Evolutionary conservation across 331 rosid species (phyloP), one percentile per base, ranked within the genome.

Genomic region (Saraca asoca): DNA sequence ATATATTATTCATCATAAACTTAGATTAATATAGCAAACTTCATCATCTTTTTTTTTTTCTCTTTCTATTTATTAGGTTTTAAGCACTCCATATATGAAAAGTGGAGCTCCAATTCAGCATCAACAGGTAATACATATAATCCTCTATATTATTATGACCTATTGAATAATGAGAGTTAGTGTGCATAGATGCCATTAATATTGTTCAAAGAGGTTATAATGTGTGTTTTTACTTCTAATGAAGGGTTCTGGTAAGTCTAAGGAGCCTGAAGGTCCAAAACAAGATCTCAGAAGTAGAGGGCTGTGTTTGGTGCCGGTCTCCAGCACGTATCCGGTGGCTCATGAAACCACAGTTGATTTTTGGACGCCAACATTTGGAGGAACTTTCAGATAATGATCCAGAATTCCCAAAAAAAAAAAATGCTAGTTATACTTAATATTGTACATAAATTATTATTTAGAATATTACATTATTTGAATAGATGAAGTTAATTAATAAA

Each of bases 321-420:
- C 99, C 6, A 94, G 93, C 68, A 94, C 97, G 55, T 90, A 81
- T 74, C 99, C 97, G 0, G 85, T 91, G 46, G 85, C 97, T 62
- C 99, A 90, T 64, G 99, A 88, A 76, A 88, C 82, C 45, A 67
- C 99, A 0, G 93, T 94, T 35, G 97, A 94, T 85, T 90, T 94
- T 78, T 94, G 99, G 99, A 94, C 95, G 7, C 96, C 97, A 58
- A 85, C 96, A 66, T 94, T 85, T 35, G 96, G 93, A 78, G 97
- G 92, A 64, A 77, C 89, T 38, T 88, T 81, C 69, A 83, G 99
- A 86, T 94, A 78, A 71, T 69, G 53, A 48, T 29, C 50, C 37
- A 31, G 20, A 70, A 49, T 52, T 65, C n/a, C n/a, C n/a, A n/a
- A n/a, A n/a, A n/a, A n/a, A n/a, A 24, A 3, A 24, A 24, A 24